A percentile compares a stretch with the other conserved stretches of the same genome.
These are phyloP conservation scores for Endocarpon pusillum DNA, from an alignment of 495 filamentous ascomycete genomes.

Conservation along the genomic window DNA sequence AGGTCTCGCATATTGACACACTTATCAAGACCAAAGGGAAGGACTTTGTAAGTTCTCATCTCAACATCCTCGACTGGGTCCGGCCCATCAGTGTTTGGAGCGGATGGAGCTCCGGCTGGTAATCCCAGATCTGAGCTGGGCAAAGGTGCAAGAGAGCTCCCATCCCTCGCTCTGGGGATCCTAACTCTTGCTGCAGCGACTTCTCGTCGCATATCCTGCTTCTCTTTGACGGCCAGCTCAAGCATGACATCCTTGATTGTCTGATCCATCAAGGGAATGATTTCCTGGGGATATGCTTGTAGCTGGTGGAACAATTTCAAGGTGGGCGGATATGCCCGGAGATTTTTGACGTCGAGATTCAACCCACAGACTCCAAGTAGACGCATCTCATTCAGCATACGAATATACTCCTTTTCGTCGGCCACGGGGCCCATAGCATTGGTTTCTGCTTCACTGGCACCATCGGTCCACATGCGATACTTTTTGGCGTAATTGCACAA, in stretches of 20 bases:
- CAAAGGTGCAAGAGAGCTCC: slow-evolving; percentile 56
- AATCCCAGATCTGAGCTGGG: slow-evolving; percentile 58
- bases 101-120: slow-evolving; percentile 13
- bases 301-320: slow-evolving; percentile 89
- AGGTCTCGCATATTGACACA: slow-evolving; percentile 87
- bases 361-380: slow-evolving; percentile 64
- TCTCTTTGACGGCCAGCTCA: slow-evolving; percentile 66
- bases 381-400: slow-evolving; percentile 79
- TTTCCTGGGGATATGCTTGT: slow-evolving; percentile 83
- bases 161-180: slow-evolving; percentile 22
- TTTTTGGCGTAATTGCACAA: slow-evolving; percentile 76
- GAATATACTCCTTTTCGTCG: slow-evolving; percentile 60
- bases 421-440: slow-evolving; percentile 37
- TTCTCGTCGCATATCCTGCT: slow-evolving; percentile 48
- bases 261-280: slow-evolving; percentile 93
- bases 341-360: slow-evolving; percentile 75
- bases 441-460: slow-evolving; percentile 61
- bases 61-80: slow-evolving; percentile 49
- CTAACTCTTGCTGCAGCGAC: slow-evolving; percentile 30
- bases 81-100: slow-evolving; percentile 28
- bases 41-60: slow-evolving; percentile 61
- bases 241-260: slow-evolving; percentile 84
- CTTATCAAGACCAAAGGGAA: slow-evolving; percentile 77
- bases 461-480: slow-evolving; percentile 81
- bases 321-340: slow-evolving; percentile 85